Percentiles rank a stretch among this genome's conserved stretches.
Evolutionary conservation across 176 grass and related monocot species (phyloP).

Genomic region (Aegilops sharonensis): DNA sequence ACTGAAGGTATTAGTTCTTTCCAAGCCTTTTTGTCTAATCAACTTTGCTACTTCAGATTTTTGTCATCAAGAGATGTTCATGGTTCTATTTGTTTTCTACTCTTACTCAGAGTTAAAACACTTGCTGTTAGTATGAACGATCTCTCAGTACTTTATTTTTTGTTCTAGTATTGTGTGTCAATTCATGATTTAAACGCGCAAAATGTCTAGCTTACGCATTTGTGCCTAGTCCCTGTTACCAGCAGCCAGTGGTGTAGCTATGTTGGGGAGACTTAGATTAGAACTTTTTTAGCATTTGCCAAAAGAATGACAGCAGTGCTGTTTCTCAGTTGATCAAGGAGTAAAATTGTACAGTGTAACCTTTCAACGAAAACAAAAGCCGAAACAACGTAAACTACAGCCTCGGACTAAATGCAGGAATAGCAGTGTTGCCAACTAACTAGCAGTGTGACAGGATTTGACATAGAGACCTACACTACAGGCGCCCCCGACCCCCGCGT

Average conservation of each 20-base stretch:
- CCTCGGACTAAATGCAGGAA: not conserved
- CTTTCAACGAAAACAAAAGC: not conserved
- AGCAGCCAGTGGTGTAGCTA: not conserved
- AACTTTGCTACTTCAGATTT: not conserved
- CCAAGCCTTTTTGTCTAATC: not conserved
- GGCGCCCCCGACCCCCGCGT: too few relatives aligned
- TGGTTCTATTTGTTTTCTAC: not conserved
- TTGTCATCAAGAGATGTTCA: conserved; percentile 10
- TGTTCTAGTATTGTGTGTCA: not conserved
- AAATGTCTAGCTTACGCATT: not conserved
- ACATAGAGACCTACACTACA: too few relatives aligned
- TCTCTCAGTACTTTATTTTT: not conserved
- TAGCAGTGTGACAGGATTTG: not conserved
- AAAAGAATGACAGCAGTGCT: not conserved
- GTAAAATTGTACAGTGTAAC: not conserved
- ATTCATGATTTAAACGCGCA: not conserved
- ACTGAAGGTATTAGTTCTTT: conserved; percentile 28
- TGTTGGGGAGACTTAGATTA: too few relatives aligned
- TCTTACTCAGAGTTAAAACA: not conserved
- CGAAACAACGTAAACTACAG: not conserved
- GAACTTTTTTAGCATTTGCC: not conserved
- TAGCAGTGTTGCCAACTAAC: not conserved
- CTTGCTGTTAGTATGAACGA: not conserved
- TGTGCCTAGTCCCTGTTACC: not conserved
- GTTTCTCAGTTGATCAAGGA: not conserved